Conservation (phyloP, 1,139 yeast genomes). For the Candida sp. region DNA sequence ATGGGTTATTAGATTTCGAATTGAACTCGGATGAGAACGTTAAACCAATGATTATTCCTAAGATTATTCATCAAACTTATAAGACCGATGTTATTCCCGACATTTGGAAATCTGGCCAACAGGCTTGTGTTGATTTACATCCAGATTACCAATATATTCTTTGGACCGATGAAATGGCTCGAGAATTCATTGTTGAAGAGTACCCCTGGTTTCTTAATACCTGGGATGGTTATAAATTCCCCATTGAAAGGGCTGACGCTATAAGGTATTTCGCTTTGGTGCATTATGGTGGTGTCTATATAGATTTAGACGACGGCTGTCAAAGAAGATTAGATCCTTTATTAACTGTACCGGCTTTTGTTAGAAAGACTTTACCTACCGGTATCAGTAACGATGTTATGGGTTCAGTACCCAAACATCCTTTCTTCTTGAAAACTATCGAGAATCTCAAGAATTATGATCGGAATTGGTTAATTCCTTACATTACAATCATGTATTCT, state of each 20-base stretch:
- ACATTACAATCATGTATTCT: constrained; percentile 87
- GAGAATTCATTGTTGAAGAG: constrained; percentile 71
- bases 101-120: constrained; percentile 76
- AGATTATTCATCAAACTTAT: constrained; percentile 91
- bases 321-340: constrained; percentile 74
- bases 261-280: constrained; percentile 80
- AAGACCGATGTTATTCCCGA: constrained; percentile 77
- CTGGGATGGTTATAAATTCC: constrained; percentile 74
- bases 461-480: constrained; percentile 77
- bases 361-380: constrained; percentile 83
- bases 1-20: constrained; percentile 60
- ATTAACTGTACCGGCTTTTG: constrained; percentile 79
- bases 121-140: constrained; percentile 70
- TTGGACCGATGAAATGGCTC: constrained; percentile 88
- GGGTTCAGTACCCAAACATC: constrained; percentile 87
- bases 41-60: constrained; percentile 65
- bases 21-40: constrained; percentile 42
- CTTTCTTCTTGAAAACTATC: constrained; percentile 73
- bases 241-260: constrained; percentile 91
- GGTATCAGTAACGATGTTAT: constrained; percentile 92
- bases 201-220: constrained; percentile 85
- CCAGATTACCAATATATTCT: constrained; percentile 84
- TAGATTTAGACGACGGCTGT: constrained; percentile 91
- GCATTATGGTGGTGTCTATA: constrained; percentile 87
- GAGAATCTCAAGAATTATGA: constrained; percentile 62